A percentile compares a stretch with the other conserved stretches of the same genome.
Conservation (phyloP, 2,329 filamentous ascomycete genomes). For the Botrytis porri region DNA sequence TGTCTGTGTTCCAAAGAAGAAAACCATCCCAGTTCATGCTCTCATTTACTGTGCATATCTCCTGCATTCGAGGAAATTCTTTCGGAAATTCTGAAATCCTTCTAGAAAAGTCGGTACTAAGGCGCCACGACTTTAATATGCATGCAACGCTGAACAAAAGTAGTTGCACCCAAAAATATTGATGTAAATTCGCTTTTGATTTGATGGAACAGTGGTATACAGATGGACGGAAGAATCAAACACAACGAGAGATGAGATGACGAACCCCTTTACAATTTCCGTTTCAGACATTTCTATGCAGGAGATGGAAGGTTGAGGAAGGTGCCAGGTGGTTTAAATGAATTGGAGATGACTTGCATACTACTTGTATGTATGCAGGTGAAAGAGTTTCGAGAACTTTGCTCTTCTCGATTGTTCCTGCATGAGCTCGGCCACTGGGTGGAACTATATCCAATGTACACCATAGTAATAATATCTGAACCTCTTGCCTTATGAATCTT, state of each 20-base stretch:
- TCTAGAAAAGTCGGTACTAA: slow-evolving; percentile 17
- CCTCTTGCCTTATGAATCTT: background rate
- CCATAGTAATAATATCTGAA: background rate
- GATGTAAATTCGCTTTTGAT: background rate
- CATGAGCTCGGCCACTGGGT: background rate
- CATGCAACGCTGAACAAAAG: slow-evolving; percentile 8
- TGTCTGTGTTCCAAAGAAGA: background rate
- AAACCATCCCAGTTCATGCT: background rate
- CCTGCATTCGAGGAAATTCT: slow-evolving; percentile 6
- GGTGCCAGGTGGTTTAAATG: slow-evolving; percentile 6
- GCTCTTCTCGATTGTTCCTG: slow-evolving; percentile 12
- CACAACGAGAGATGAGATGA: background rate
- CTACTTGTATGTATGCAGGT: slow-evolving; percentile 22
- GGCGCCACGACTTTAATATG: background rate
- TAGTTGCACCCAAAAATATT: background rate
- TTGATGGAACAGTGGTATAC: background rate
- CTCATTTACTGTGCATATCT: slow-evolving; percentile 3
- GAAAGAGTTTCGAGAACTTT: background rate
- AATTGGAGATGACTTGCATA: slow-evolving; percentile 30
- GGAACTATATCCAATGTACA: background rate
- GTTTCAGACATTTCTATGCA: slow-evolving; percentile 26
- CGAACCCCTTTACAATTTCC: background rate
- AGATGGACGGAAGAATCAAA: background rate
- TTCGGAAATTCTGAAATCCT: slow-evolving; percentile 18
- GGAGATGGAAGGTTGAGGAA: slow-evolving; percentile 21